Base-by-base conservation (phyloP, 106 monocot genomes). In the Chionographis japonica region DNA sequence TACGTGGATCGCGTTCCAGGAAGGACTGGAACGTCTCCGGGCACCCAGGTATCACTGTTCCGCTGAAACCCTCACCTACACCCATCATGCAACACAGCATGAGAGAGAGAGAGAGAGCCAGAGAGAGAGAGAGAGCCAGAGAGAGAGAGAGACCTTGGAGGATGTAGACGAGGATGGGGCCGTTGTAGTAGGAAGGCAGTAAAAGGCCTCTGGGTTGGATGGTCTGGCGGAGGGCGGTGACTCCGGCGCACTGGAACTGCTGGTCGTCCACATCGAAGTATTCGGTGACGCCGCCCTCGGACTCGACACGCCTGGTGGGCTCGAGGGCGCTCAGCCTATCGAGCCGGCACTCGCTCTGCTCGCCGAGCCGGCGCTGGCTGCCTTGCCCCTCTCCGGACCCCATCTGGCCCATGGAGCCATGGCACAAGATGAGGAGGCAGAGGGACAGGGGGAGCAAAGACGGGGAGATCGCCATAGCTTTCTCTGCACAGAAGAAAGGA, bases 11-110 rank as follows among this genome's bases (percentile, higher is more conserved):
- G 40, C 16, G 15, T 15, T 67, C 59, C 52, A 50, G 60, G 56
- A 79, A 73, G 4, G 74, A 74, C 15, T 76, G 77, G 56, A 62
- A 77, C 8, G 77, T 64, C 77, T 77, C 77, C 37, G 77, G 68
- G 52, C 79, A 79, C 2, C 79, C 79, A 14, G 79, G 79, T 4
- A 79, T 35, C 40, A 63, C 41, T 1, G 11, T 53, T 50, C 68
- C 74, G 10, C n/a, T 49, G 40, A 74, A 16, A 2, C 79, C 68
- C 20, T 19, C 19, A 4, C 72, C 65, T 71, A 16, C 50, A 63
- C 27, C 1, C 27, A 27, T 27, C 1, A 27, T 27, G 27, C 27
- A 27, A 1, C 27, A 27, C 27, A 27, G 27, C 17, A 4, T 37
- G 35, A 38, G 5, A 4, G 12, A 4, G 12, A 40, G 5, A 41